Evolutionary conservation across 2,329 filamentous ascomycete genomes (phyloP).

Genomic region (Pyrenophora graminea): DNA sequence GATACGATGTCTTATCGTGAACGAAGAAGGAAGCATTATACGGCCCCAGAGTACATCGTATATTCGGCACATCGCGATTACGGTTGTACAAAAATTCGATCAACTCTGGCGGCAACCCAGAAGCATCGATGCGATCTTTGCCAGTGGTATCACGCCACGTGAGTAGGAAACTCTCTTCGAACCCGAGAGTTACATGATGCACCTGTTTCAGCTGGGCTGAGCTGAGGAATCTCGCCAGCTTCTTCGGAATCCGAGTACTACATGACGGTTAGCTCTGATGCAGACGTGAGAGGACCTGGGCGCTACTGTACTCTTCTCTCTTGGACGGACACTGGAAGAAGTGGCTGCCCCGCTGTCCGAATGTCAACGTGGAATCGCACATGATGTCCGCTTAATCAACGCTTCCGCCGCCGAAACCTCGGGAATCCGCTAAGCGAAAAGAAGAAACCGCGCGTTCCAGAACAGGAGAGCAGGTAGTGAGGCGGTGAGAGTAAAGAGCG

Average conservation of each 20-base stretch:
- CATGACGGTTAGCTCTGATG: background rate
- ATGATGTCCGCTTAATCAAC: constrained; percentile 11
- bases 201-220: constrained; percentile 30
- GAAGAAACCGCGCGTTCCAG: constrained; percentile 1
- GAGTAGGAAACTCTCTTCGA: constrained; percentile 40
- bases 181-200: constrained; percentile 40
- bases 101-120: constrained; percentile 33
- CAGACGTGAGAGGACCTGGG: background rate
- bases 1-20: constrained; percentile 32
- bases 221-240: constrained; percentile 30
- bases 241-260: constrained; percentile 36
- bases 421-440: constrained; percentile 9
- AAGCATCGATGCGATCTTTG: constrained; percentile 31
- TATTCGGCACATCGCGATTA: constrained; percentile 31
- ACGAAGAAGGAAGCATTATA: constrained; percentile 42
- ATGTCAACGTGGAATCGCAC: constrained; percentile 41
- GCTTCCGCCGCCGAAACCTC: background rate
- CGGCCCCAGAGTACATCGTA: constrained; percentile 38
- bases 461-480: background rate
- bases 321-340: constrained; percentile 40
- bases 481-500: background rate
- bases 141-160: constrained; percentile 37
- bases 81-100: constrained; percentile 30
- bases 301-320: constrained; percentile 20
- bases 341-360: constrained; percentile 43